A percentile compares a stretch with the other conserved stretches of the same genome.
phyloP scores from a whole-genome alignment of 1,139 yeast species.

The Scheffersomyces segobiensis region DNA sequence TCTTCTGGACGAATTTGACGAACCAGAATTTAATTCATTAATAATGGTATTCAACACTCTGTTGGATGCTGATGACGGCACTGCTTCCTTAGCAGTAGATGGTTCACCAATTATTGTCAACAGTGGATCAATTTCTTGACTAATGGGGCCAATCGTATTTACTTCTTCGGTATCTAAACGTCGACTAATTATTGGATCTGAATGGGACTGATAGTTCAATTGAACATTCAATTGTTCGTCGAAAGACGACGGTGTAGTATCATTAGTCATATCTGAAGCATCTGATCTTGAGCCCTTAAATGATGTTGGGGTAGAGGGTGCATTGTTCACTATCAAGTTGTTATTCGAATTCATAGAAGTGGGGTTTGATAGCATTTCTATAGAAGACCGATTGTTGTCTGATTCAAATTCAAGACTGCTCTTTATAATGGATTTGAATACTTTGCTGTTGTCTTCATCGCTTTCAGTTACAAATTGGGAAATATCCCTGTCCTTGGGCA shows the following conservation, averaged over 20 bases:
- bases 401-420: background rate
- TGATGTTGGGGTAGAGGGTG: constrained; percentile 36
- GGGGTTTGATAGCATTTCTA: background rate
- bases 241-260: constrained; percentile 36
- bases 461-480: background rate
- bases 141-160: background rate
- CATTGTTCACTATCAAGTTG: constrained; percentile 1
- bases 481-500: background rate
- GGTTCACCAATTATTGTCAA: background rate
- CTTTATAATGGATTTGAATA: background rate
- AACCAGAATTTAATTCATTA: background rate
- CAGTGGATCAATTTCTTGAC: constrained; percentile 6
- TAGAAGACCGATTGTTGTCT: background rate
- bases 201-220: background rate
- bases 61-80: background rate
- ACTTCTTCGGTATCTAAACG: background rate
- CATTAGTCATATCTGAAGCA: constrained; percentile 28
- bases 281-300: constrained; percentile 28
- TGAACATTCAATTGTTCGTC: constrained; percentile 12
- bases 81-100: background rate
- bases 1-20: constrained; percentile 13
- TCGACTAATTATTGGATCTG: background rate
- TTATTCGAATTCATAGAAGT: background rate
- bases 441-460: background rate
- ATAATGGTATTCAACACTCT: constrained; percentile 1